Conservation (phyloP, 2,329 filamentous ascomycete genomes). For the Thielaviopsis ethacetica region DNA sequence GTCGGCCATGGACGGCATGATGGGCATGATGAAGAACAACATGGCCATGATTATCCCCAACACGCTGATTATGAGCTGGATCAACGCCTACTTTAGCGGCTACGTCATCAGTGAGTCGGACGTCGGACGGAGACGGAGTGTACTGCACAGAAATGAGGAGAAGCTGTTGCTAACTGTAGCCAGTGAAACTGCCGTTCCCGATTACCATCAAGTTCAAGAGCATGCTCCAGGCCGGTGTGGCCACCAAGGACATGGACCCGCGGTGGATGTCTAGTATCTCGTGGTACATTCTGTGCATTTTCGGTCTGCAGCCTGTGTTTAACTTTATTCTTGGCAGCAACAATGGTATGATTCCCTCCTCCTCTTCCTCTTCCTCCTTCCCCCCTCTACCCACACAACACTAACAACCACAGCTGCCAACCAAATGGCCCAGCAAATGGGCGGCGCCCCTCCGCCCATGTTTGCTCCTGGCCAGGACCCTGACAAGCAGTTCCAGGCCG, state of each 20-base stretch:
- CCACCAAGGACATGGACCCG: conserved; percentile 89
- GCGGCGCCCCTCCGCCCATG: conserved; percentile 57
- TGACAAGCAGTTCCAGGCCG: conserved; percentile 82
- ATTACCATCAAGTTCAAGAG: conserved; percentile 98
- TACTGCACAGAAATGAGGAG: neutral
- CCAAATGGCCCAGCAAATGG: conserved; percentile 84
- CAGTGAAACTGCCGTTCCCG: conserved; percentile 92
- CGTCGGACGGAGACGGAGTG: neutral
- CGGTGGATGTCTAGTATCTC: conserved; percentile 97
- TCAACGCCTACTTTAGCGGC: conserved; percentile 96
- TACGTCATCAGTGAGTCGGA: conserved; percentile 70
- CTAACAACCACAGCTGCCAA: conserved; percentile 50
- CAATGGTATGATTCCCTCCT: conserved; percentile 49
- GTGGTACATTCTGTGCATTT: conserved; percentile 97
- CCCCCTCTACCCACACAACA: too few species aligned
- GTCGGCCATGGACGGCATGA: conserved; percentile 97
- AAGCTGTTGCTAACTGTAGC: neutral
- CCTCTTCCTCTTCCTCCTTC: conserved; percentile 11
- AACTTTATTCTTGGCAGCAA: conserved; percentile 93
- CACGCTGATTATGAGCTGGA: conserved; percentile 99
- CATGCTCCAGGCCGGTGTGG: conserved; percentile 95
- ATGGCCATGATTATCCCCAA: conserved; percentile 99
- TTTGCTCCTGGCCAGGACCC: conserved; percentile 89
- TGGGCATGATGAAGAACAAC: conserved; percentile 99
- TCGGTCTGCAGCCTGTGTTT: conserved; percentile 91